Evolutionary conservation across 192 early-diverging fungal species (phyloP).

Genomic region (Entomortierella parvispora): DNA sequence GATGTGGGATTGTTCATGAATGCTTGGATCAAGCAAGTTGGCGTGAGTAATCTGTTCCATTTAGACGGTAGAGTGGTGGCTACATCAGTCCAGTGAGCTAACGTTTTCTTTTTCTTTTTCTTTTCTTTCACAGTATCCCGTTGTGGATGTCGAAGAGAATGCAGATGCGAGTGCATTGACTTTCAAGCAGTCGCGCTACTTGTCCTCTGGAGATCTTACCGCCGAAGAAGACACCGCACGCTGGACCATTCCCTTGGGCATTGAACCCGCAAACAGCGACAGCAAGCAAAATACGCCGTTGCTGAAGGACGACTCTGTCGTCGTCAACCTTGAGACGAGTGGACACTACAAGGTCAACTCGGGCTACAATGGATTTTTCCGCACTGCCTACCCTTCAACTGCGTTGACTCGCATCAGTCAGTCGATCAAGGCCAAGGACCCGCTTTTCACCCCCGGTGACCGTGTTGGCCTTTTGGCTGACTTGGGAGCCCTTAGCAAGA

Average conservation of each 20-base stretch:
- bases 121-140: slow-evolving; percentile 67
- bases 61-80: neutral
- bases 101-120: neutral
- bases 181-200: slow-evolving; percentile 84
- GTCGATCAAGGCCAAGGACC: slow-evolving; percentile 62
- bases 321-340: slow-evolving; percentile 60
- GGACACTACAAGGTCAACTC: slow-evolving; percentile 90
- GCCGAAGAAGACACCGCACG: slow-evolving; percentile 80
- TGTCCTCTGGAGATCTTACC: slow-evolving; percentile 82
- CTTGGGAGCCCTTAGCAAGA: slow-evolving; percentile 77
- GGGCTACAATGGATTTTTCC: slow-evolving; percentile 83
- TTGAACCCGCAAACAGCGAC: slow-evolving; percentile 36
- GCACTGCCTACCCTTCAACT: slow-evolving; percentile 77
- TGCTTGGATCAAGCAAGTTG: slow-evolving; percentile 87
- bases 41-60: slow-evolving; percentile 55
- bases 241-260: slow-evolving; percentile 91
- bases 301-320: slow-evolving; percentile 50
- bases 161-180: slow-evolving; percentile 61
- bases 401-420: slow-evolving; percentile 62
- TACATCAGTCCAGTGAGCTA: too few species aligned
- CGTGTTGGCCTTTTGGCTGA: slow-evolving; percentile 87
- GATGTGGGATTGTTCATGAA: slow-evolving; percentile 89
- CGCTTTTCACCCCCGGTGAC: slow-evolving; percentile 73
- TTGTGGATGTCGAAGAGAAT: slow-evolving; percentile 75
- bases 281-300: slow-evolving; percentile 51